Conservation (phyloP, 768 basidiomycete genomes). For the Mycena pura region DNA sequence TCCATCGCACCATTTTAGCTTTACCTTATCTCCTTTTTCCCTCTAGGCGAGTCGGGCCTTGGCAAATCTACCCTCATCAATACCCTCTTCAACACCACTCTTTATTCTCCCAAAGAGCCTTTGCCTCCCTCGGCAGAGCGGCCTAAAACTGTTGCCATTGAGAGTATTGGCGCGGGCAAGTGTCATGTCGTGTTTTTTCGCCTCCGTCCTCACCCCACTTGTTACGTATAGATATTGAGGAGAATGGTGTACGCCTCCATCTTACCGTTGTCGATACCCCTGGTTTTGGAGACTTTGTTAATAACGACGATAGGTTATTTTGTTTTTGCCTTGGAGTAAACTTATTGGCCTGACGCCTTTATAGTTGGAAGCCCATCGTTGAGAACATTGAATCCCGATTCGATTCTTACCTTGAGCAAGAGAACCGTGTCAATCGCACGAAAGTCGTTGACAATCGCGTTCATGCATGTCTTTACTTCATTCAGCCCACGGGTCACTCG, state of each 20-base stretch:
- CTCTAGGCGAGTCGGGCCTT: slow-evolving; percentile 92
- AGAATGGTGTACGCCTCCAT: slow-evolving; percentile 95
- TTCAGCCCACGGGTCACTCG: slow-evolving; percentile 98
- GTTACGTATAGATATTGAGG: slow-evolving; percentile 87
- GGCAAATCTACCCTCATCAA: slow-evolving; percentile 99
- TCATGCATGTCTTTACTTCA: slow-evolving; percentile 98
- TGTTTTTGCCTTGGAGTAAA: slow-evolving; percentile 22
- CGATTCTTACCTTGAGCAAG: slow-evolving; percentile 97
- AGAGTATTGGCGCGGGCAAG: slow-evolving; percentile 93
- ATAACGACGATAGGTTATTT: slow-evolving; percentile 94
- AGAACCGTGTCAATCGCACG: slow-evolving; percentile 95
- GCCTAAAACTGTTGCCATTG: slow-evolving; percentile 94
- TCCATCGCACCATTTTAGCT: slow-evolving; percentile 29
- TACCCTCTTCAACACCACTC: slow-evolving; percentile 96
- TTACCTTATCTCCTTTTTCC: slow-evolving; percentile 30
- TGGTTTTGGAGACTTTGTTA: slow-evolving; percentile 99
- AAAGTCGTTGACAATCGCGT: slow-evolving; percentile 97
- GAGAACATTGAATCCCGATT: slow-evolving; percentile 99
- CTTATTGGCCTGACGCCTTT: slow-evolving; percentile 28
- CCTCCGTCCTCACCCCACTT: slow-evolving; percentile 23
- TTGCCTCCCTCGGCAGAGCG: slow-evolving; percentile 85
- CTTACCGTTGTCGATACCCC: slow-evolving; percentile 99
- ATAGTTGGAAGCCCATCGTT: slow-evolving; percentile 96
- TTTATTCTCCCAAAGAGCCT: slow-evolving; percentile 90
- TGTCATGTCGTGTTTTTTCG: slow-evolving; percentile 48